Base-by-base conservation (phyloP, 2,329 filamentous ascomycete species). In the Zasmidium angulare region DNA sequence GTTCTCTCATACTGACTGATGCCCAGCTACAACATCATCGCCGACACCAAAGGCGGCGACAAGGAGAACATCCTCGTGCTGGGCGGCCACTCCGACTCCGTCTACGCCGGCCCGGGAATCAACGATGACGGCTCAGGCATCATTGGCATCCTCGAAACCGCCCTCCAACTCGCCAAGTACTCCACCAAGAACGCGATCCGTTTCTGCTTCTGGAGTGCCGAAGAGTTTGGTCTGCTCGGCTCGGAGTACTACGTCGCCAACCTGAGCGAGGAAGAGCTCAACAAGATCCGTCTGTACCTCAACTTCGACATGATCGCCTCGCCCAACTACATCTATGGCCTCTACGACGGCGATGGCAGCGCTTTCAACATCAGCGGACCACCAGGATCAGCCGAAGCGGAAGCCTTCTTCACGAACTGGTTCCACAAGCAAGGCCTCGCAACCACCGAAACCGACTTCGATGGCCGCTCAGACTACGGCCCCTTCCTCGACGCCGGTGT, bases 391-490 rank as follows among this genome's bases (percentile, higher is more conserved):
- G 84, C 87, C 62, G 82, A 91, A 71, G 80, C 91, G 57, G 83
- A 87, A 59, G 77, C 87, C 60, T 77, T 91, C 36, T 91, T 90
- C 72, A 78, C 86, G 20, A 78, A 86, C 51, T 91, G 84, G 81
- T 92, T 88, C 76, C 74, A 80, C 61, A 74, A 78, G 1, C 79
- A 86, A 21, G 86, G 81, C 1, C 79, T 86, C 58, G 86, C 86
- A 74, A 87, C 86, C 71, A 89, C 85, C 0, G 85, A 89, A 59
- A 89, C 89, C 24, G 83, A 85, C 1, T 93, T 95, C 65, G 88
- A 91, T 67, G 90, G 90, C 6, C 86, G 90, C 59, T 90, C 87
- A 63, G 90, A 95, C 74, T 93, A 93, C 68, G 88, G 87, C 53
- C 87, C 85, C 1, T 93, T 93, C 77, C 88, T 92, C 68, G 81